Evolutionary conservation across 2,329 filamentous ascomycete genomes (phyloP), one percentile per base, ranked within the genome.

Genomic region (Oidium heveae): DNA sequence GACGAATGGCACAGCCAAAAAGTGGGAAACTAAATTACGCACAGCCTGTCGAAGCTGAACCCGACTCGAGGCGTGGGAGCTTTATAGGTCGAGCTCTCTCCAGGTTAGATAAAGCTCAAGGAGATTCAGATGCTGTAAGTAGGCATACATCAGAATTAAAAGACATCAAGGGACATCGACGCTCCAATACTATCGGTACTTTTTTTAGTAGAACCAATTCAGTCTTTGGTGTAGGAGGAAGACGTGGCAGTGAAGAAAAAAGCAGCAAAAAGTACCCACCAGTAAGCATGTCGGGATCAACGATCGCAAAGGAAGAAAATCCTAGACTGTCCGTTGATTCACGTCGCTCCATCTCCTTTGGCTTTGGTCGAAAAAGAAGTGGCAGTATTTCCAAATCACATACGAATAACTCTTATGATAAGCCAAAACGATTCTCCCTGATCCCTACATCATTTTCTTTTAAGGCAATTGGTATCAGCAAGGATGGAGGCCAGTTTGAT

Each of bases 161-260:
- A 10, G 66, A 70, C 53, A 66, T 68, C 58, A 63, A 62, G 33
- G 66, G 68, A 36, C 84, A 86, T 69, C 80, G 79, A 66, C 72
- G 79, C 64, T 85, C 81, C 28, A 81, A 77, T 69, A 84, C 84
- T 59, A 85, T 85, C 70, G 86, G 79, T 64, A 86, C 77, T 67
- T 77, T 95, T 56, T 84, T 94, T 67, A 85, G 86, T 44, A 80
- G 88, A 58, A 86, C 80, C 59, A 84, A 82, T 15, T 91, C 86
- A 9, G 73, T 91, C 56, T 88, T 91, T 64, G 50, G 50, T n/a
- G 74, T 77, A 43, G 69, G 50, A 18, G 74, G 77, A 41, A 69
- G 68, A 50, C 60, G 63, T 8, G 56, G 59, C 33, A 22, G 20
- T 41, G 47, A 47, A 20, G 79, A 85, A 65, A 80, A 80, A 58